Evolutionary conservation across 1,284 basidiomycete genomes (phyloP).

Genomic region (Polyporus tsugae): DNA sequence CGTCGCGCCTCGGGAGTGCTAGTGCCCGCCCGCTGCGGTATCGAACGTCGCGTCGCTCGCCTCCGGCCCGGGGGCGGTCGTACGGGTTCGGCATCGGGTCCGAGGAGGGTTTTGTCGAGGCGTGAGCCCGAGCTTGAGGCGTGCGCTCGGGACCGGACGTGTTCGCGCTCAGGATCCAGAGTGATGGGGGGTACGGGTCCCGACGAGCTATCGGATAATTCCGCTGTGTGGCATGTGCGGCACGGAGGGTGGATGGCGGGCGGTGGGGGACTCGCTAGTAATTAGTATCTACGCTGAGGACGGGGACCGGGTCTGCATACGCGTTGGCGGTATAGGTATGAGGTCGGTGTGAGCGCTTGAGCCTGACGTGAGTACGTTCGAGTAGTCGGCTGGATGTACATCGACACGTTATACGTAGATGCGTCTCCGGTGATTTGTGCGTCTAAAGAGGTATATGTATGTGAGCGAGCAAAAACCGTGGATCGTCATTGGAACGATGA

Average conservation of each 20-base stretch:
- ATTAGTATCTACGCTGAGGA: background rate
- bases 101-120: slow-evolving; percentile 25
- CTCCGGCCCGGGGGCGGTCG: slow-evolving; percentile 18
- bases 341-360: slow-evolving; percentile 56
- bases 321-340: background rate
- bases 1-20: slow-evolving; percentile 14
- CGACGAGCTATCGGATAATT: background rate
- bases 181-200: slow-evolving; percentile 1
- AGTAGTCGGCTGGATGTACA: no score
- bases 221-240: slow-evolving; percentile 5
- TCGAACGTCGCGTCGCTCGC: slow-evolving; percentile 26
- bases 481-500: no score
- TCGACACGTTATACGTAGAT: no score
- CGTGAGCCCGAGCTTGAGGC: background rate
- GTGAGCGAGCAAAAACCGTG: no score
- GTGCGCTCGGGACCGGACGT: background rate
- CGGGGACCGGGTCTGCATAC: slow-evolving; percentile 11
- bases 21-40: no score
- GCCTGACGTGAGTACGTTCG: slow-evolving; percentile 48
- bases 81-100: slow-evolving; percentile 35
- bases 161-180: no score
- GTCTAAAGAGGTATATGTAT: no score
- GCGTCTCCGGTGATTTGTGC: no score
- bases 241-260: slow-evolving; percentile 10
- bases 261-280: slow-evolving; percentile 9